Base-by-base conservation (phyloP, 495 filamentous ascomycete species). In the Cladorrhinum samala region DNA sequence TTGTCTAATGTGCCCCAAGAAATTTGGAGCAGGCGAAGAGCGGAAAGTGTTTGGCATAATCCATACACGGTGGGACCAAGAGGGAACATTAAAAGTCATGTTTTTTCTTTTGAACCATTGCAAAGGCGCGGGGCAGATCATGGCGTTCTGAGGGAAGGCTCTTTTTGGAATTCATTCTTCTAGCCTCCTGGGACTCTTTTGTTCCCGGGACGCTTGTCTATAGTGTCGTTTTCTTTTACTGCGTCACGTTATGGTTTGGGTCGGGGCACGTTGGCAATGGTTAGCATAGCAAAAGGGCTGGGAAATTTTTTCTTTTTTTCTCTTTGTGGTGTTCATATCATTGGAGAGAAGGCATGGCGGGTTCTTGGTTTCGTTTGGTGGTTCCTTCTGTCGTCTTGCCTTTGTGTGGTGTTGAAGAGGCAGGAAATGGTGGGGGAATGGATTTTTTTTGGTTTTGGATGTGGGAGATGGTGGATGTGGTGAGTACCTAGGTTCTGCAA, bases 251-350 rank as follows among this genome's bases (percentile, higher is more conserved):
- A 55, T 36, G 30, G 13, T 27, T 45, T 25, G 37, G 36, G 14
- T 5, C 18, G 40, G 40, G 11, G 24, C 14, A 30, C 2, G 47
- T 16, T 6, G 37, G 49, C 33, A 53, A 41, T 33, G 27, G 27
- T 33, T 53, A 52, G 55, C 55, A 57, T 57, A 53, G 55, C 50
- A 57, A 49, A 57, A n/a, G 42, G 55, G 55, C 30, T 49, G 55
- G 55, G 55, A 42, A 14, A 49, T 43, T 49, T 43, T 21, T n/a
- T 49, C 46, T 46, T 56, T 27, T 51, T 33, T 13, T 37, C 23
- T 43, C 23, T 9, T 50, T 45, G 41, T 40, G 18, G n/a, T 9
- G 27, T 44, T 48, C 13, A 3, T 37, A 16, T n/a, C n/a, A n/a
- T n/a, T n/a, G n/a, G n/a, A n/a, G n/a, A n/a, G n/a, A n/a, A n/a